Percentiles rank a stretch among this genome's conserved stretches.
Evolutionary conservation across 2,329 filamentous ascomycete species (phyloP).

Genomic region (Hypoxylon sp.): DNA sequence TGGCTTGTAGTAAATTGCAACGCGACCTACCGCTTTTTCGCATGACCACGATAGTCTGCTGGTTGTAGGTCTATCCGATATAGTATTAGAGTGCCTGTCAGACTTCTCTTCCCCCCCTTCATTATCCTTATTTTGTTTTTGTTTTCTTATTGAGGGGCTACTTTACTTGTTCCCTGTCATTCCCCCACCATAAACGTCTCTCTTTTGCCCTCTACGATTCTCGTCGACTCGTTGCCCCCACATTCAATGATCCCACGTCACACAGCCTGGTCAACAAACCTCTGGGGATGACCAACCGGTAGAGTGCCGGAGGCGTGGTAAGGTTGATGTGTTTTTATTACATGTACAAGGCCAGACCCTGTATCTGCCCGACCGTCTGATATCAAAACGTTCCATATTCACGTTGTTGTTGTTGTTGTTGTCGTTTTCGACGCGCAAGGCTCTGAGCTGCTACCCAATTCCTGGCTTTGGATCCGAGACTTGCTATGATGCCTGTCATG

Average conservation of each 20-base stretch:
- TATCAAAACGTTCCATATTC: slow-evolving; percentile 37
- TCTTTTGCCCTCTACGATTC: slow-evolving; percentile 32
- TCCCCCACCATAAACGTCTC: slow-evolving; percentile 33
- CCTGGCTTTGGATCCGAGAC: slow-evolving; percentile 18
- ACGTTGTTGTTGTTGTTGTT: slow-evolving; percentile 9
- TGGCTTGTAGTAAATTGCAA: slow-evolving; percentile 38
- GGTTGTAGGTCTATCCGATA: slow-evolving; percentile 35
- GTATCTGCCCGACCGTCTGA: slow-evolving; percentile 28
- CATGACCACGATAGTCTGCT: slow-evolving; percentile 24
- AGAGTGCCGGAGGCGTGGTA: slow-evolving; percentile 37
- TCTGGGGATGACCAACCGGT: slow-evolving; percentile 39
- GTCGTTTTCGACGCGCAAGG: slow-evolving; percentile 29
- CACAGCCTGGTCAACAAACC: slow-evolving; percentile 36
- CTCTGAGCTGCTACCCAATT: slow-evolving; percentile 21
- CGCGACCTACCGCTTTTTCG: slow-evolving; percentile 43
- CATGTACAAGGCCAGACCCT: slow-evolving; percentile 34
- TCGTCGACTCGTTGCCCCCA: slow-evolving; percentile 35
- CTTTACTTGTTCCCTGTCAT: slow-evolving; percentile 21
- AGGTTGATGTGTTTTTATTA: slow-evolving; percentile 38
- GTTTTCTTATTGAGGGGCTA: slow-evolving; percentile 35
- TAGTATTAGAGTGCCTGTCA: slow-evolving; percentile 36
- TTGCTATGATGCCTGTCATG: slow-evolving; percentile 28
- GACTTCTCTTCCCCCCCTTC: slow-evolving; percentile 26
- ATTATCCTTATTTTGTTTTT: slow-evolving; percentile 37
- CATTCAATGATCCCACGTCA: slow-evolving; percentile 43